Evolutionary conservation across 2,329 filamentous ascomycete species (phyloP).

Genomic region (Tolypocladium pustulatum): DNA sequence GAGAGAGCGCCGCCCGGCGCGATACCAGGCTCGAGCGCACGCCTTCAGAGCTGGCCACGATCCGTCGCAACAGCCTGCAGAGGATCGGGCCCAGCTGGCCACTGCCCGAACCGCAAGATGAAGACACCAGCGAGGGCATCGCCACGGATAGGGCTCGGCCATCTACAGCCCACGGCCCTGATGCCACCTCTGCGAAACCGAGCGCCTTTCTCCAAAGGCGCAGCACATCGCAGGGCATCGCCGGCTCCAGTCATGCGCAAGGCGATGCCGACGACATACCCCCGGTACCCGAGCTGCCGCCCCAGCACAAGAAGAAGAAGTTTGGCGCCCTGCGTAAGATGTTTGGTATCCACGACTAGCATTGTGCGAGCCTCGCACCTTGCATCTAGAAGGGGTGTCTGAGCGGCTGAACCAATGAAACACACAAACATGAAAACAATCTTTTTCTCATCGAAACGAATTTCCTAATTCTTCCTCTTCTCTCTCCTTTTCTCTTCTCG

Average conservation of each 20-base stretch:
- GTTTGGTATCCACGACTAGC: constrained; percentile 42
- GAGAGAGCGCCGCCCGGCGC: constrained; percentile 48
- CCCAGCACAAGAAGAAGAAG: constrained; percentile 48
- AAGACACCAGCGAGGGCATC: constrained; percentile 15
- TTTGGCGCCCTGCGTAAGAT: constrained; percentile 56
- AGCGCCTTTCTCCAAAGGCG: constrained; percentile 23
- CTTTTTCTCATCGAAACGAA: neutral
- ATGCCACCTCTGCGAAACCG: constrained; percentile 10
- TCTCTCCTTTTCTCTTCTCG: neutral
- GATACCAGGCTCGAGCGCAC: constrained; percentile 54
- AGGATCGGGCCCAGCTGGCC: constrained; percentile 23
- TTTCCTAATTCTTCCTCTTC: no score
- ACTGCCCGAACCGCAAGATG: constrained; percentile 17
- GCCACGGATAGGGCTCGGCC: constrained; percentile 18
- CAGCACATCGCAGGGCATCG: constrained; percentile 23
- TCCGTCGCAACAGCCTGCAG: constrained; percentile 26
- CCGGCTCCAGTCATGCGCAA: constrained; percentile 8
- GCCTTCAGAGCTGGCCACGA: constrained; percentile 36
- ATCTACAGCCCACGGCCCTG: constrained; percentile 21
- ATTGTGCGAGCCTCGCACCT: neutral
- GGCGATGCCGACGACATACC: constrained; percentile 5
- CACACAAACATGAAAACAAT: neutral
- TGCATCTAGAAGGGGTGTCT: neutral
- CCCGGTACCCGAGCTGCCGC: constrained; percentile 1
- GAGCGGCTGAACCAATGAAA: no score